phyloP scores from a whole-genome alignment of 2,329 filamentous ascomycete species.

The Ophiostoma novo-ulmi region DNA sequence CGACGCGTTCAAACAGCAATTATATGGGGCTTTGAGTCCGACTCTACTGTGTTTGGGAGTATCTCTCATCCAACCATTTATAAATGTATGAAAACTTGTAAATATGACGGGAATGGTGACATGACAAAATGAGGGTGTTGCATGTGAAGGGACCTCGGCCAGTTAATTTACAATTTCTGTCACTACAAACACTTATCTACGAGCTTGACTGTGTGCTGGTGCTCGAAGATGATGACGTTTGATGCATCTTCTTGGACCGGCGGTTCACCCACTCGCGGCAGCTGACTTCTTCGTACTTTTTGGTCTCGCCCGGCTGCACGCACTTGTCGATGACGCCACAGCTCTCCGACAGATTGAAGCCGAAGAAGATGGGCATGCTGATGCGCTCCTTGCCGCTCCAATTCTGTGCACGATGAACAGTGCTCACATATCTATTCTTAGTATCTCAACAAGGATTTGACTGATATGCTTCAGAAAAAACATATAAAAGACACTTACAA shows the following conservation, averaged over 20 bases:
- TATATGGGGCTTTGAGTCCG: too few species aligned
- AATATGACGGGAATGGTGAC: background rate
- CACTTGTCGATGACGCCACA: slow-evolving; percentile 29
- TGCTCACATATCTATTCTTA: slow-evolving; percentile 21
- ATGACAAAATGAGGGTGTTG: background rate
- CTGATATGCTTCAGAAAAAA: background rate
- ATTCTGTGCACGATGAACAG: slow-evolving; percentile 25
- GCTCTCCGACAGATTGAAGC: slow-evolving; percentile 25
- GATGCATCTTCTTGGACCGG: slow-evolving; percentile 21
- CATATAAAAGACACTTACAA: background rate
- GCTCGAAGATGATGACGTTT: background rate
- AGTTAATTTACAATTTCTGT: background rate
- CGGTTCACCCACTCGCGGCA: slow-evolving; percentile 23
- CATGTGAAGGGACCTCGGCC: background rate
- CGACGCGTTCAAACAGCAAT: too few species aligned
- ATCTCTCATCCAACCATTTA: background rate
- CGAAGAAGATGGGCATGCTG: slow-evolving; percentile 27
- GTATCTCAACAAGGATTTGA: background rate
- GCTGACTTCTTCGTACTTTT: slow-evolving; percentile 23
- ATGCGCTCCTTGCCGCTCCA: slow-evolving; percentile 23
- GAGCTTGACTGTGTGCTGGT: background rate
- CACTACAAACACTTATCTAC: background rate
- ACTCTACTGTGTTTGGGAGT: too few species aligned
- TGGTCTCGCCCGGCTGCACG: slow-evolving; percentile 20
- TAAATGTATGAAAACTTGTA: background rate